Conservation (phyloP, 495 filamentous ascomycete genomes). For the Neurospora sp. region DNA sequence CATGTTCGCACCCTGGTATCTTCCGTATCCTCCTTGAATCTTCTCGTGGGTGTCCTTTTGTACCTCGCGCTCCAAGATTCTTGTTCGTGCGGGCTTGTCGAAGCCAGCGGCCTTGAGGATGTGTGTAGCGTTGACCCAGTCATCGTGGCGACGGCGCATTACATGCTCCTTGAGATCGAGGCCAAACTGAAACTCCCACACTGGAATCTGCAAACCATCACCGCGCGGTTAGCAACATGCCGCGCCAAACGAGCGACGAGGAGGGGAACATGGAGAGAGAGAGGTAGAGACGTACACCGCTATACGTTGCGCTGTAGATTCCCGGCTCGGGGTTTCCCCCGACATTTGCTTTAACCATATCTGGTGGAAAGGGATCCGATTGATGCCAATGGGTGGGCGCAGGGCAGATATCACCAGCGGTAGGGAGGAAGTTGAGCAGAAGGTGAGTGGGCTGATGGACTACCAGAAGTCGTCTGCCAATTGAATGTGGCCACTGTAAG, state of each 20-base stretch:
- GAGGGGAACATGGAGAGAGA: not conserved
- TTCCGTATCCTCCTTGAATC: constrained; percentile 95
- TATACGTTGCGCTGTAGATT: constrained; percentile 88
- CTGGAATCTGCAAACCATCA: constrained; percentile 60
- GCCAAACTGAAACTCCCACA: constrained; percentile 78
- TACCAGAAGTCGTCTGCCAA: not conserved
- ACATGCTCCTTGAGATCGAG: constrained; percentile 57
- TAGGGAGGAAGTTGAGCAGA: not conserved
- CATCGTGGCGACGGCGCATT: constrained; percentile 85
- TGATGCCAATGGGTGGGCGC: not conserved
- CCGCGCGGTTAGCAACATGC: not conserved
- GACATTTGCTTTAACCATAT: constrained; percentile 30
- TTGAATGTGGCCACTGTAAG: not conserved
- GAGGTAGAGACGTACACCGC: constrained; percentile 58
- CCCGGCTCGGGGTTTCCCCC: constrained; percentile 19
- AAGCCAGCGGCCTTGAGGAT: constrained; percentile 69
- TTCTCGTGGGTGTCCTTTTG: constrained; percentile 96
- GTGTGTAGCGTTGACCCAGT: constrained; percentile 91
- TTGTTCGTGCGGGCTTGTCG: constrained; percentile 79
- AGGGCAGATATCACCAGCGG: not conserved
- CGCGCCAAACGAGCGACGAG: not conserved
- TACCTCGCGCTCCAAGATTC: constrained; percentile 92
- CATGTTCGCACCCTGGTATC: constrained; percentile 71
- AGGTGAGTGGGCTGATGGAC: not conserved
- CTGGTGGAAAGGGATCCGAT: not conserved